Evolutionary conservation across 495 filamentous ascomycete species (phyloP).

Genomic region (Saxophila tyrrhenica): DNA sequence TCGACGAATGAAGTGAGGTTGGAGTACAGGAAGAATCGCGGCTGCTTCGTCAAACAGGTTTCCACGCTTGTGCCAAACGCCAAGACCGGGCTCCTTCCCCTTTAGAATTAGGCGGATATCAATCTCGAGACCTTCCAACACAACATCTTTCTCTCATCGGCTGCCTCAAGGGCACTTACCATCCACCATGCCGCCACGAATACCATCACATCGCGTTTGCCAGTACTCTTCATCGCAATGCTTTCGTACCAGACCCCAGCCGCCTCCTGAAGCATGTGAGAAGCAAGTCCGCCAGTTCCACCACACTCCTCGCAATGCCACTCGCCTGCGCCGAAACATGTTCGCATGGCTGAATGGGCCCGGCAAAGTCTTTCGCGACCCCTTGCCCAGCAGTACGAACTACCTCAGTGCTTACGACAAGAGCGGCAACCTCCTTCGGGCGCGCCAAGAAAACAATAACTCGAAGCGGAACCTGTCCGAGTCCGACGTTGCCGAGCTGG

Average conservation of each 20-base stretch:
- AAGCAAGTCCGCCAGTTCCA: constrained; percentile 6
- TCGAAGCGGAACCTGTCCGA: neutral
- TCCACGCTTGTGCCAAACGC: too few relatives aligned
- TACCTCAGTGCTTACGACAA: constrained; percentile 47
- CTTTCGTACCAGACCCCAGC: constrained; percentile 6
- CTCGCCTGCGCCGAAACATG: constrained; percentile 35
- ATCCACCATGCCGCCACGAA: constrained; percentile 16
- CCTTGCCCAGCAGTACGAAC: constrained; percentile 49
- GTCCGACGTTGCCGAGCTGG: neutral
- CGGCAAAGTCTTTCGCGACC: constrained; percentile 45
- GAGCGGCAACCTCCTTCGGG: constrained; percentile 32
- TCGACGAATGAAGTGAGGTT: too few relatives aligned
- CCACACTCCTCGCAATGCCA: constrained; percentile 8
- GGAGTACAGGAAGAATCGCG: too few relatives aligned
- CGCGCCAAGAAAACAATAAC: constrained; percentile 2
- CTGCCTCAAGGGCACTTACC: neutral
- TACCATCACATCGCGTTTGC: constrained; percentile 3
- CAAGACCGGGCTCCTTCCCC: too few relatives aligned
- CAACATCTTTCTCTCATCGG: neutral
- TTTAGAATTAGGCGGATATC: too few relatives aligned
- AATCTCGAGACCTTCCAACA: neutral
- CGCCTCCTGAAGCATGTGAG: neutral
- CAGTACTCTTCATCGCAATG: constrained; percentile 11
- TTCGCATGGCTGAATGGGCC: constrained; percentile 55
- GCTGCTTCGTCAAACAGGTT: too few relatives aligned